Evolutionary conservation across 2,329 filamentous ascomycete species (phyloP).

Genomic region (Stemphylium beticola): DNA sequence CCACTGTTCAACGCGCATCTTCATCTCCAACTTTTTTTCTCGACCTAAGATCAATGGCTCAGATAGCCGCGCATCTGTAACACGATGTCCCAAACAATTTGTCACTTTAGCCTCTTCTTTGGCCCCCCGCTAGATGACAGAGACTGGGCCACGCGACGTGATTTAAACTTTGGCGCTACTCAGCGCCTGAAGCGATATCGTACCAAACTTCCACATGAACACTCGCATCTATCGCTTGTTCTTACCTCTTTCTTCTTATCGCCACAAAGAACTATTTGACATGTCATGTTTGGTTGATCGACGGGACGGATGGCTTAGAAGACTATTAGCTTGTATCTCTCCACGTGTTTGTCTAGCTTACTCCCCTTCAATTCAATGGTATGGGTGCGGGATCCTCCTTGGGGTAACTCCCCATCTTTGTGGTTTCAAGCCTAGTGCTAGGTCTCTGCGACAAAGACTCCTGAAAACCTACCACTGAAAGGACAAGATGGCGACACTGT

Average conservation of each 20-base stretch:
- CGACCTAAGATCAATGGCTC: neutral
- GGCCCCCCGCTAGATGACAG: neutral
- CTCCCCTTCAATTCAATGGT: too few relatives aligned
- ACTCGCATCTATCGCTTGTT: neutral
- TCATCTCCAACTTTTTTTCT: neutral
- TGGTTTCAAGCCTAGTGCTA: too few relatives aligned
- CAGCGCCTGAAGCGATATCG: constrained; percentile 4
- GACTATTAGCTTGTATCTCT: too few relatives aligned
- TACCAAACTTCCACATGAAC: constrained; percentile 11
- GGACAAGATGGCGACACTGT: too few relatives aligned
- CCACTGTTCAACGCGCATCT: neutral
- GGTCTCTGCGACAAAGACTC: too few relatives aligned
- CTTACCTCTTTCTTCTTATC: neutral
- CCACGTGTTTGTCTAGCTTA: too few relatives aligned
- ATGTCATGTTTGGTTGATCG: too few relatives aligned
- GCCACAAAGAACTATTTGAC: too few relatives aligned
- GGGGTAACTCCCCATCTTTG: too few relatives aligned
- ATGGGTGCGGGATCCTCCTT: too few relatives aligned
- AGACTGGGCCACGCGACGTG: neutral
- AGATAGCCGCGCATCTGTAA: neutral
- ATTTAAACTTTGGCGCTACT: constrained; percentile 10
- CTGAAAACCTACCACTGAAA: too few relatives aligned
- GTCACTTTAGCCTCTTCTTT: neutral
- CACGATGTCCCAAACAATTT: neutral
- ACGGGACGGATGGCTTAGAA: too few relatives aligned